phyloP scores from a whole-genome alignment of 257 asterid genomes.

The Nicotiana knightiana region DNA sequence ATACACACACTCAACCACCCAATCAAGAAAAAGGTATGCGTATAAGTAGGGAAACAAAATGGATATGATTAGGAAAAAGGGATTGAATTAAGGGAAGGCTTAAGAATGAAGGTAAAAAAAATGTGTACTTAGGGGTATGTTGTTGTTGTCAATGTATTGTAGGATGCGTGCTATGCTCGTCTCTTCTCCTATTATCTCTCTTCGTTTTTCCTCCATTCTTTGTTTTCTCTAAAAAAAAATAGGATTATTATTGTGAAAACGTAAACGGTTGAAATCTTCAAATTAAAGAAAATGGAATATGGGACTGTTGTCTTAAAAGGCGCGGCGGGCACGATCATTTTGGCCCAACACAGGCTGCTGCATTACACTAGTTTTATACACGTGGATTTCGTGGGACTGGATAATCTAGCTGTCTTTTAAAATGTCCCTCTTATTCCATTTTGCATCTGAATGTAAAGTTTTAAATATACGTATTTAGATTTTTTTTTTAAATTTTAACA shows the following conservation, averaged over 20 bases:
- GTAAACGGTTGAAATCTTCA: constrained; percentile 26
- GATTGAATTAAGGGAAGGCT: not conserved
- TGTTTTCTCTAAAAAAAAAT: too few species aligned
- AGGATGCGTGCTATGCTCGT: constrained; percentile 29
- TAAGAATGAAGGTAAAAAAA: constrained; percentile 4
- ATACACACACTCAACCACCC: not conserved
- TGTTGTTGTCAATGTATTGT: not conserved
- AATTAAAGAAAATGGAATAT: constrained; percentile 1
- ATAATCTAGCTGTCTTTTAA: not conserved
- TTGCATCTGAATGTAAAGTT: not conserved
- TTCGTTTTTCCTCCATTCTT: not conserved
- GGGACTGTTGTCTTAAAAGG: constrained; percentile 18
- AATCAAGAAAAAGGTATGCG: constrained; percentile 2
- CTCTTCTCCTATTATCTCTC: constrained; percentile 12
- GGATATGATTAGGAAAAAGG: constrained; percentile 8
- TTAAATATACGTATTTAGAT: too few species aligned
- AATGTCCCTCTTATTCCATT: not conserved
- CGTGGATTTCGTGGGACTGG: not conserved
- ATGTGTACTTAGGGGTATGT: not conserved
- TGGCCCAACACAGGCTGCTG: not conserved
- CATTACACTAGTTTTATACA: not conserved
- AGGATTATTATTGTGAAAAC: not conserved
- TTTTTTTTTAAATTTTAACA: too few species aligned
- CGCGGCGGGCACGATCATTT: constrained; percentile 26
- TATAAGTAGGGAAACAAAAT: not conserved